phyloP scores from a whole-genome alignment of 345 rosid species.

The Mangifera indica region DNA sequence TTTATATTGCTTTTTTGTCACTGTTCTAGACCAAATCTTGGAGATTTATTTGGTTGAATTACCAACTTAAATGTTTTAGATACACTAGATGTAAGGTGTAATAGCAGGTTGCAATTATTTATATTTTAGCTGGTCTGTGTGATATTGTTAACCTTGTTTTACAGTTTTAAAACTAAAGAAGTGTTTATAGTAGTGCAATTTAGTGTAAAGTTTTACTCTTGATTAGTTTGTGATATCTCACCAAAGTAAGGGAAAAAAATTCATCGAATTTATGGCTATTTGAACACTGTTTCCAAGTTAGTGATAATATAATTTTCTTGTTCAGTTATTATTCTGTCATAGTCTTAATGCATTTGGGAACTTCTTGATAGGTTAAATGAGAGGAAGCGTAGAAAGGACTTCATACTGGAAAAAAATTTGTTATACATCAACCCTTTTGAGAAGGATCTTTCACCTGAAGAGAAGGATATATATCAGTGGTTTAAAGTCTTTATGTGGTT shows the following conservation, averaged over 20 bases:
- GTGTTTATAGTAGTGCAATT: not conserved
- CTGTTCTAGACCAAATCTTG: too few relatives aligned
- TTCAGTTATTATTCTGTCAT: not conserved
- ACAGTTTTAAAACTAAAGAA: not conserved
- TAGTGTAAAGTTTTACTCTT: not conserved
- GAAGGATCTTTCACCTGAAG: slow-evolving; percentile 64
- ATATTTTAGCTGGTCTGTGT: not conserved
- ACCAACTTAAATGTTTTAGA: not conserved
- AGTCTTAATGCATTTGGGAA: not conserved
- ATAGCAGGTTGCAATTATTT: not conserved
- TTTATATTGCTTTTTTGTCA: too few relatives aligned
- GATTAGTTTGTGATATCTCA: not conserved
- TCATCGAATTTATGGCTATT: not conserved
- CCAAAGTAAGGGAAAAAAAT: too few relatives aligned
- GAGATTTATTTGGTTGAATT: too few relatives aligned
- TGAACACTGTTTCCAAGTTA: not conserved
- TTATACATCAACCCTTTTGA: slow-evolving; percentile 70
- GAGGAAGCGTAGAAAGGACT: slow-evolving; percentile 92
- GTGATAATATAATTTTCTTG: not conserved
- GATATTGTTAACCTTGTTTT: not conserved
- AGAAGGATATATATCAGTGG: slow-evolving; percentile 60
- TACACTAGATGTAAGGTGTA: not conserved
- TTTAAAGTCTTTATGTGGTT: slow-evolving; percentile 81
- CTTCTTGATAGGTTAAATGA: slow-evolving; percentile 79
- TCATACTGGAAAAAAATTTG: slow-evolving; percentile 81